A percentile compares a stretch with the other conserved stretches of the same genome.
phyloP scores from a whole-genome alignment of 352 stramenopile species.

The Pythium folliculosum region DNA sequence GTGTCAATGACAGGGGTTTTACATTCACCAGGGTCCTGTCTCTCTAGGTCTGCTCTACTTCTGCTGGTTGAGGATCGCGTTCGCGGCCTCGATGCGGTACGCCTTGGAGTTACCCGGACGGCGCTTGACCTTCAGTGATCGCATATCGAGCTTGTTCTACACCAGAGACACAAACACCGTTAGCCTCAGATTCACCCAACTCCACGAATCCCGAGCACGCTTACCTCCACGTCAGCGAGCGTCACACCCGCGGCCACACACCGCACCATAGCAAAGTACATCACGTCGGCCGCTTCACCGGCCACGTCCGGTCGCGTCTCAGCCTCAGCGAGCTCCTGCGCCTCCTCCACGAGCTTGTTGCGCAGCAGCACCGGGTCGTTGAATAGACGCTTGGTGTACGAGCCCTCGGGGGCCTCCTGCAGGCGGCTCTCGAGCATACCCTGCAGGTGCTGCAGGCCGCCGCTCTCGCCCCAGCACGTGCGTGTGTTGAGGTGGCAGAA shows the following conservation, averaged over 20 bases:
- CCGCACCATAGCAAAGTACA: slow-evolving; percentile 96
- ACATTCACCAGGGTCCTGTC: not conserved
- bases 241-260: slow-evolving; percentile 91
- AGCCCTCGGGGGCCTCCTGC: slow-evolving; percentile 88
- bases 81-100: slow-evolving; percentile 81
- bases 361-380: slow-evolving; percentile 90
- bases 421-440: slow-evolving; percentile 85
- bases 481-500: slow-evolving; percentile 91
- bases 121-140: slow-evolving; percentile 92
- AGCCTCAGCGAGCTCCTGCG: slow-evolving; percentile 92
- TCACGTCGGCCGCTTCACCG: slow-evolving; percentile 94
- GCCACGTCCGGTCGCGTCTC: slow-evolving; percentile 87
- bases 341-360: slow-evolving; percentile 97
- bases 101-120: slow-evolving; percentile 87
- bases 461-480: slow-evolving; percentile 92
- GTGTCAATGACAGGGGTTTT: no score
- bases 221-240: slow-evolving; percentile 90
- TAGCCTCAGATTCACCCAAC: not conserved
- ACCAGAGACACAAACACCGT: not conserved
- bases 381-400: slow-evolving; percentile 97
- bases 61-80: slow-evolving; percentile 68
- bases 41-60: slow-evolving; percentile 19
- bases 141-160: slow-evolving; percentile 89
- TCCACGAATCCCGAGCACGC: not conserved
- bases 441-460: slow-evolving; percentile 90